A percentile compares a stretch with the other conserved stretches of the same genome.
Evolutionary conservation across 2,329 filamentous ascomycete species (phyloP).

Genomic region (Coniochaeta sp.): DNA sequence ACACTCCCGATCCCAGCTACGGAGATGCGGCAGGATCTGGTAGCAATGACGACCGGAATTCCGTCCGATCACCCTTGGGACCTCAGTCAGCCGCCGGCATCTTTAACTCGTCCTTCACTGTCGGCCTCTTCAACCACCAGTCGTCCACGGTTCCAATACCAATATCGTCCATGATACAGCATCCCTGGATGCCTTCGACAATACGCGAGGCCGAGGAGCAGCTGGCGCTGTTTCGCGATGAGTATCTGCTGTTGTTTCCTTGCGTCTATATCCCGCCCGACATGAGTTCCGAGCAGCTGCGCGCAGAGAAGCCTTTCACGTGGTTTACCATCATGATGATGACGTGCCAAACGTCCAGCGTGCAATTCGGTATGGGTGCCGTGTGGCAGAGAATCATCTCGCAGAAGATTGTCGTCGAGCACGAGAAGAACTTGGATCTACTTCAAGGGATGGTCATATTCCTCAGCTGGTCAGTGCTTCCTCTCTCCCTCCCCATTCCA

Average conservation of each 20-base stretch:
- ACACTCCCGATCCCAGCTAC: background rate
- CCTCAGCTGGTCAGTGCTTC: conserved; percentile 38
- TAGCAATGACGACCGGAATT: background rate
- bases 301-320: conserved; percentile 36
- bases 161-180: conserved; percentile 8
- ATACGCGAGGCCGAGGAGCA: conserved; percentile 13
- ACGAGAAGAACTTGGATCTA: conserved; percentile 44
- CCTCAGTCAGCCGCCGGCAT: background rate
- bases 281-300: conserved; percentile 30
- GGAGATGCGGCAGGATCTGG: background rate
- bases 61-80: background rate
- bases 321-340: conserved; percentile 44
- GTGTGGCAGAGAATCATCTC: conserved; percentile 36
- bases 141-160: conserved; percentile 6
- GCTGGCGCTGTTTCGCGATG: conserved; percentile 32
- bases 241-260: conserved; percentile 34
- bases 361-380: conserved; percentile 31
- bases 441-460: conserved; percentile 41
- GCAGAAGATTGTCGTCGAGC: conserved; percentile 36
- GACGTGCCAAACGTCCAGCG: conserved; percentile 31
- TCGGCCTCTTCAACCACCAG: background rate
- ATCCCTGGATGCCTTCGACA: conserved; percentile 7
- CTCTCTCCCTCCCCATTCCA: background rate
- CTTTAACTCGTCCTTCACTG: background rate
- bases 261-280: conserved; percentile 33